phyloP scores from a whole-genome alignment of 441 rosid species.

The Manihot esculenta region DNA sequence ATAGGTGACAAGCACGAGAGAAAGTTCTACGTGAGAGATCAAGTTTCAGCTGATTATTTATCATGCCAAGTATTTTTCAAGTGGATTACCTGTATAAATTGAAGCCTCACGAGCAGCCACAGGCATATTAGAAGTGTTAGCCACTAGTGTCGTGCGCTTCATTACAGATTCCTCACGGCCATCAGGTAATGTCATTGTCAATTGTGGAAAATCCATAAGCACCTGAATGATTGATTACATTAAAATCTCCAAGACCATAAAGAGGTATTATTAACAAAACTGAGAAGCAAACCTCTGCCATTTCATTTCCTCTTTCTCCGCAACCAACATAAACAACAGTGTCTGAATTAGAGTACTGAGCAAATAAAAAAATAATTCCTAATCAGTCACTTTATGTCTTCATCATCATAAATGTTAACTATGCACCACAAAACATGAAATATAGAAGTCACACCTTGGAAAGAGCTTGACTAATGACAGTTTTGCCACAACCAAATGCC shows the following conservation, averaged over 20 bases:
- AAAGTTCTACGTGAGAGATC: conserved; percentile 1
- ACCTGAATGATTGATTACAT: conserved; percentile 46
- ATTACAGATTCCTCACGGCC: conserved; percentile 99
- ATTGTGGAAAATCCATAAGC: conserved; percentile 99
- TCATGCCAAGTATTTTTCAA: background rate
- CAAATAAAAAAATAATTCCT: conserved; percentile 14
- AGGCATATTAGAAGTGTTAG: conserved; percentile 99
- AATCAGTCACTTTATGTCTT: conserved; percentile 13
- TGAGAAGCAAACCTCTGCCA: conserved; percentile 83
- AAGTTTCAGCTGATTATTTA: background rate
- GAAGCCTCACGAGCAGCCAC: conserved; percentile 99
- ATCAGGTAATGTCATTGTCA: conserved; percentile 99
- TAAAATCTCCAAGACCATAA: conserved; percentile 6
- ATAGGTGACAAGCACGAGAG: background rate
- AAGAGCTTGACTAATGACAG: conserved; percentile 99
- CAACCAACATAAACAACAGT: conserved; percentile 98
- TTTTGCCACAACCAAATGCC: conserved; percentile 99
- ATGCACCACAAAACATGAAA: background rate
- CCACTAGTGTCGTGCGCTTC: conserved; percentile 99
- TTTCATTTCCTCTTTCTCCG: conserved; percentile 99
- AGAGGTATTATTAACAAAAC: conserved; percentile 15
- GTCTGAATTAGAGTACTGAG: conserved; percentile 98
- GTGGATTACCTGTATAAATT: conserved; percentile 85
- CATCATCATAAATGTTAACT: conserved; percentile 2
- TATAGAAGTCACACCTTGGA: conserved; percentile 66